Percentiles rank a stretch among this genome's conserved stretches.
phyloP scores from a whole-genome alignment of 306 rosid genomes.

The Cicer pinnatifidum region DNA sequence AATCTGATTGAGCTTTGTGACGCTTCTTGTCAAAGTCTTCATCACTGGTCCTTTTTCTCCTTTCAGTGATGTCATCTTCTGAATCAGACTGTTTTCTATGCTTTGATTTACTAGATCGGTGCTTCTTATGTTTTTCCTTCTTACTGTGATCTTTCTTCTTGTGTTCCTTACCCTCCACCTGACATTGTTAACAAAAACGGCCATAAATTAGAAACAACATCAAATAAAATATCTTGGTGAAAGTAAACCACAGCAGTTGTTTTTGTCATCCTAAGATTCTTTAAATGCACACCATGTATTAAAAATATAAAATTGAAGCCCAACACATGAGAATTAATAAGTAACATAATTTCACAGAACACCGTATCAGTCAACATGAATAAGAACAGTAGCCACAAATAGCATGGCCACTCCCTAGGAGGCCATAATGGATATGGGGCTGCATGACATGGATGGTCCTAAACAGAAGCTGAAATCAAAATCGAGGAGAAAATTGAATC shows the following conservation, averaged over 20 bases:
- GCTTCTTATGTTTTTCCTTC: conserved; percentile 67
- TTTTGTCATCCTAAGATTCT: conserved; percentile 20
- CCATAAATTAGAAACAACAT: conserved; percentile 15
- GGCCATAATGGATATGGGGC: background rate
- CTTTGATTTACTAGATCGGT: conserved; percentile 62
- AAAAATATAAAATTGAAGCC: background rate
- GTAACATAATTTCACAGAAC: conserved; percentile 8
- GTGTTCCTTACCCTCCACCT: conserved; percentile 61
- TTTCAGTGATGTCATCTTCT: conserved; percentile 55
- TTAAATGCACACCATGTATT: background rate
- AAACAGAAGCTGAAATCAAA: background rate
- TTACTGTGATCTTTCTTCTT: conserved; percentile 55
- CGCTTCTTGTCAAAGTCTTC: conserved; percentile 46
- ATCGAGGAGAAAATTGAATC: background rate
- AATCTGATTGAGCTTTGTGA: conserved; percentile 45
- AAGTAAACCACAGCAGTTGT: conserved; percentile 25
- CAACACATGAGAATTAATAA: background rate
- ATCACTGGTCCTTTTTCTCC: conserved; percentile 47
- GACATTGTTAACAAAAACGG: conserved; percentile 28
- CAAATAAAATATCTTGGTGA: conserved; percentile 25
- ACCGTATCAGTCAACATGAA: conserved; percentile 4
- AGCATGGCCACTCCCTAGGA: background rate
- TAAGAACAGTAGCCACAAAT: conserved; percentile 7
- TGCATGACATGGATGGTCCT: conserved; percentile 6
- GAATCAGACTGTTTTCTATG: conserved; percentile 52